Base-by-base conservation (phyloP, 768 basidiomycete genomes). In the Dioszegia hungarica region DNA sequence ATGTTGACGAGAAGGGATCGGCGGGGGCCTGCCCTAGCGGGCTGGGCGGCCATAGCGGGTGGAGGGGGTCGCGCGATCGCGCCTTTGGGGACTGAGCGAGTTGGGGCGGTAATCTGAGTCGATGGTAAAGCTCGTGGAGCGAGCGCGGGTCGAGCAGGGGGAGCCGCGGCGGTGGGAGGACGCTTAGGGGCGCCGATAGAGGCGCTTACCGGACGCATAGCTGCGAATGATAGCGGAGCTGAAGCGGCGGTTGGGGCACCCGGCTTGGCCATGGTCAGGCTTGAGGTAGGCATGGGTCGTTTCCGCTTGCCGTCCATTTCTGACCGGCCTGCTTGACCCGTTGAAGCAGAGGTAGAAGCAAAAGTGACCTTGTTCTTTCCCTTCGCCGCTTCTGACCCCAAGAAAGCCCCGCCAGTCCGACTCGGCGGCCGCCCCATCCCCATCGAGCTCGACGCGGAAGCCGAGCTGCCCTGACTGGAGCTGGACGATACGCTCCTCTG, bases 401-500 rank as follows among this genome's bases (percentile, higher is more conserved):
- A n/a, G n/a, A n/a, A n/a, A n/a, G n/a, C n/a, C n/a, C 34, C 34
- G 10, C 17, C 17, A 9, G 9, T 17, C 34, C 17, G 9, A 9
- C 34, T 8, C 41, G 24, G 10, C 47, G 15, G 14, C 27, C n/a
- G 34, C 33, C 8, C 9, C 50, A 25, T 37, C 24, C 22, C 31
- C 50, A 39, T 22, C 11, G 34, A 25, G 3, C 36, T 22, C 5
- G 33, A 36, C 17, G 34, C 51, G 15, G 56, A 46, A 36, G 49
- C 61, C 31, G 33, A 43, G 5, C 60, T 51, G 2, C 61, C 59
- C 8, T 50, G 27, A 14, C 45, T 11, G 10, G 61, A 63, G 14
- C 54, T 54, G n/a, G 52, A 28, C 11, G 68, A 66, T 5, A 60
- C 58, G 3, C 65, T 53, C 45, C 70, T 46, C 37, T 63, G 60